Percentiles rank a stretch among this genome's conserved stretches.
Evolutionary conservation across 108 stramenopile genomes (phyloP).

Genomic region (Cyclotella baltica): DNA sequence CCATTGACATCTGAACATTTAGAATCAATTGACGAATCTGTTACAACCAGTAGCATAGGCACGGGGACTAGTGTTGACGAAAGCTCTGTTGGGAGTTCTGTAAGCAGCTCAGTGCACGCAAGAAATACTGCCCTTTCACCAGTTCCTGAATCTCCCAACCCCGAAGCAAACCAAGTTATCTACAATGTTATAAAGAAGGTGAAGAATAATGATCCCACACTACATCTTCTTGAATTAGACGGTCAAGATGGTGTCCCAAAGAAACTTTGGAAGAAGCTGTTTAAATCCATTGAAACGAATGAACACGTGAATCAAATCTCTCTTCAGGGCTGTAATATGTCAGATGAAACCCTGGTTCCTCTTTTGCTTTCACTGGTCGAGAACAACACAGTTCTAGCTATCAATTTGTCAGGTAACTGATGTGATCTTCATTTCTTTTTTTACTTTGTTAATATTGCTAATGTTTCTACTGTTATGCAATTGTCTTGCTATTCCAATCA

Average conservation of each 20-base stretch:
- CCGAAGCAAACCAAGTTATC: neutral
- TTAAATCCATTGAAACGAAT: neutral
- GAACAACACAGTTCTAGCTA: neutral
- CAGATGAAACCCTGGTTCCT: neutral
- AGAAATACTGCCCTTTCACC: neutral
- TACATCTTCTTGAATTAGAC: neutral
- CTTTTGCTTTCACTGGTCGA: neutral
- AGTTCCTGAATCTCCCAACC: neutral
- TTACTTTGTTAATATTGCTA: no score
- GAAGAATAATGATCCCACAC: neutral
- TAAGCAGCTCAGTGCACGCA: neutral
- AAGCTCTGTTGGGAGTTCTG: neutral
- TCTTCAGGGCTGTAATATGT: neutral
- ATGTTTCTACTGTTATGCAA: no score
- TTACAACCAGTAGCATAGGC: neutral
- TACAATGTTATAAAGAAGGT: neutral
- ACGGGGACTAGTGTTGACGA: neutral
- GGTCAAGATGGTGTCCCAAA: neutral
- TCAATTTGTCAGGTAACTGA: neutral
- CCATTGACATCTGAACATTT: neutral
- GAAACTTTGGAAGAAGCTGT: conserved; percentile 1
- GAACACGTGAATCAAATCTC: neutral
- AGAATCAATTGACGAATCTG: neutral
- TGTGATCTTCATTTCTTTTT: no score
- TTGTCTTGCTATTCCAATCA: no score